Conservation (phyloP, 1,284 basidiomycete species). For the Leucoagaricus sp. region DNA sequence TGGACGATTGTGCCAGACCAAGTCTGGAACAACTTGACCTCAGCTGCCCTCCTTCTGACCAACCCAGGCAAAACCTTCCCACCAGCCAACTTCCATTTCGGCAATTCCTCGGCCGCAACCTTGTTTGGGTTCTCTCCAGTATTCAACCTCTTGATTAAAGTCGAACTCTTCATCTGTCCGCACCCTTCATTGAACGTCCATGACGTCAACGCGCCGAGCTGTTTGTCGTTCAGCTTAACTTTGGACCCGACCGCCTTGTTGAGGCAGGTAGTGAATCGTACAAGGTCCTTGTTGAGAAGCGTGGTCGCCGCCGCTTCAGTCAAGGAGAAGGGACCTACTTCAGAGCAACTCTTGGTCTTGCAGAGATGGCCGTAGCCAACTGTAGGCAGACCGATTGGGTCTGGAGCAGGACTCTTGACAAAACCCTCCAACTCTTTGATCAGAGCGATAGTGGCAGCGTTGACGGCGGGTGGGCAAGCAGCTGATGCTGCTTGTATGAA, state of each 20-base stretch:
- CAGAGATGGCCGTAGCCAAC: too few species aligned
- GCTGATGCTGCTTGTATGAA: too few species aligned
- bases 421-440: slow-evolving; percentile 34
- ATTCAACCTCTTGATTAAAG: slow-evolving; percentile 32
- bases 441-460: slow-evolving; percentile 28
- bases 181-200: slow-evolving; percentile 38
- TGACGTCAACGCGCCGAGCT: slow-evolving; percentile 33
- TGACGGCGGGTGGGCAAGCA: slow-evolving; percentile 17
- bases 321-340: too few species aligned
- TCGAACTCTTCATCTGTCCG: slow-evolving; percentile 28
- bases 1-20: slow-evolving; percentile 30
- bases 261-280: too few species aligned
- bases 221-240: slow-evolving; percentile 36
- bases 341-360: too few species aligned
- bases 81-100: slow-evolving; percentile 32
- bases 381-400: slow-evolving; percentile 31
- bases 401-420: slow-evolving; percentile 28
- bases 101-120: slow-evolving; percentile 21
- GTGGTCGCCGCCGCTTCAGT: too few species aligned
- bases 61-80: slow-evolving; percentile 31
- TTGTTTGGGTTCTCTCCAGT: slow-evolving; percentile 32
- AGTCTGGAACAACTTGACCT: slow-evolving; percentile 35
- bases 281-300: too few species aligned
- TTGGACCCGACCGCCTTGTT: slow-evolving; percentile 26
- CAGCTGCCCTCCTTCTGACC: slow-evolving; percentile 28